phyloP scores from a whole-genome alignment of 2,329 filamentous ascomycete genomes.

The Phyllosticta ampelicida region DNA sequence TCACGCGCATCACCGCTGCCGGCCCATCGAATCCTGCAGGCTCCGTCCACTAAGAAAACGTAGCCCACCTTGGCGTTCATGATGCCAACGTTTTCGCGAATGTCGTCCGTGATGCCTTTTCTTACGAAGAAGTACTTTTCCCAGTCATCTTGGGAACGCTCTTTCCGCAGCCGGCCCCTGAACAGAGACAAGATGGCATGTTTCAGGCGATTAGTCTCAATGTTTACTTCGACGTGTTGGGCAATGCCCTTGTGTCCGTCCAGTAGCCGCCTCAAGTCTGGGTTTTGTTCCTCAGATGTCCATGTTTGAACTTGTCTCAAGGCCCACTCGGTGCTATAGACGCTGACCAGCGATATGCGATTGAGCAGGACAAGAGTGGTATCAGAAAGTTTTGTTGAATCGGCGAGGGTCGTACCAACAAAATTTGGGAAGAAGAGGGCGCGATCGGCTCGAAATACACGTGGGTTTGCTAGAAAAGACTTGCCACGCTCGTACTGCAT shows the following conservation, averaged over 20 bases:
- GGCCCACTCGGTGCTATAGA: constrained; percentile 81
- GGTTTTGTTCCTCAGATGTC: constrained; percentile 50
- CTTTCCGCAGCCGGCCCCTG: constrained; percentile 38
- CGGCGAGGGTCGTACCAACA: constrained; percentile 63
- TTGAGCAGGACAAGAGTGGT: constrained; percentile 67
- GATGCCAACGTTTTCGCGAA: constrained; percentile 52
- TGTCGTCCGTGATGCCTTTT: constrained; percentile 44
- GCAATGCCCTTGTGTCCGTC: constrained; percentile 41
- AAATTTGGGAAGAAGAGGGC: constrained; percentile 94
- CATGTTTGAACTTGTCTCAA: constrained; percentile 70
- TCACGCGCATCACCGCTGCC: constrained; percentile 61
- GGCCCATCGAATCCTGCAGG: constrained; percentile 90
- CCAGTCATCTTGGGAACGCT: constrained; percentile 41
- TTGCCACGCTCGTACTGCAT: constrained; percentile 73
- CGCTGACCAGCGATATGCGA: constrained; percentile 64
- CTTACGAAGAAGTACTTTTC: constrained; percentile 49
- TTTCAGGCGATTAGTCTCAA: constrained; percentile 68
- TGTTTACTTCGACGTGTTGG: constrained; percentile 78
- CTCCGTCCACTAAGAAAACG: constrained; percentile 76
- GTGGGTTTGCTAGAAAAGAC: constrained; percentile 74
- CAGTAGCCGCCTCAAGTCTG: constrained; percentile 56
- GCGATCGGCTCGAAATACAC: constrained; percentile 71
- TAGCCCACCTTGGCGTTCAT: constrained; percentile 91
- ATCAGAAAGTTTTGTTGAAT: constrained; percentile 39
- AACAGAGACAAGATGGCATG: constrained; percentile 47